Percentiles rank a stretch among this genome's conserved stretches.
These are phyloP conservation scores for Starmerella floricola DNA, from an alignment of 805 yeast species.

Conservation along the genomic window DNA sequence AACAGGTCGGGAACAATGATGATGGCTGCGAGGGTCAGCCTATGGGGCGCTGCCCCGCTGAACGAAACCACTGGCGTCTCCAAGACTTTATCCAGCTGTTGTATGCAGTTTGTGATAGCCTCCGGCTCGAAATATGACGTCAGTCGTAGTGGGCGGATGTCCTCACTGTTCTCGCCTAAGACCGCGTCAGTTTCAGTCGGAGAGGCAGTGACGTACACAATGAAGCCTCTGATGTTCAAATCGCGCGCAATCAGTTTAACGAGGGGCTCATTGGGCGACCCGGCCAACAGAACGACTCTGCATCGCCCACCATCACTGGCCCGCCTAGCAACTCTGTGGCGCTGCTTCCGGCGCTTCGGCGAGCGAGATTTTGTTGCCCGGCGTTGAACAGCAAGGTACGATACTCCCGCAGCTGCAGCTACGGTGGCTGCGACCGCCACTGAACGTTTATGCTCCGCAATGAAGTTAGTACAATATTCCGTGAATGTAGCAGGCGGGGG, in stretches of 20 bases:
- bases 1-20: constrained; percentile 57
- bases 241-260: constrained; percentile 60
- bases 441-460: constrained; percentile 20
- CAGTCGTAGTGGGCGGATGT: constrained; percentile 53
- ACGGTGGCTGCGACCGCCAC: background rate
- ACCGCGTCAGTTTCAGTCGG: constrained; percentile 44
- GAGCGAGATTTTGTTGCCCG: background rate
- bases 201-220: constrained; percentile 65
- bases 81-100: constrained; percentile 39
- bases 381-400: background rate
- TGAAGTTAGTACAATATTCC: constrained; percentile 21
- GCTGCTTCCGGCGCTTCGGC: background rate
- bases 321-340: constrained; percentile 44
- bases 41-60: constrained; percentile 45
- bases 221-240: constrained; percentile 65
- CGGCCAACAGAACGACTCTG: constrained; percentile 63
- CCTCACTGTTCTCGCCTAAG: constrained; percentile 46
- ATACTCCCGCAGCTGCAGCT: background rate
- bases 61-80: constrained; percentile 47
- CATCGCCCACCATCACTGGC: constrained; percentile 58
- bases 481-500: constrained; percentile 22
- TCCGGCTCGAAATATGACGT: constrained; percentile 37
- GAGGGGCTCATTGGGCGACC: constrained; percentile 65
- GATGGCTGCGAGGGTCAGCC: constrained; percentile 49
- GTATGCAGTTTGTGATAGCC: constrained; percentile 38